Percentiles rank a stretch among this genome's conserved stretches.
These are phyloP conservation scores for Globisporangium mamillatum DNA, from an alignment of 352 stramenopile species.

Conservation along the genomic window DNA sequence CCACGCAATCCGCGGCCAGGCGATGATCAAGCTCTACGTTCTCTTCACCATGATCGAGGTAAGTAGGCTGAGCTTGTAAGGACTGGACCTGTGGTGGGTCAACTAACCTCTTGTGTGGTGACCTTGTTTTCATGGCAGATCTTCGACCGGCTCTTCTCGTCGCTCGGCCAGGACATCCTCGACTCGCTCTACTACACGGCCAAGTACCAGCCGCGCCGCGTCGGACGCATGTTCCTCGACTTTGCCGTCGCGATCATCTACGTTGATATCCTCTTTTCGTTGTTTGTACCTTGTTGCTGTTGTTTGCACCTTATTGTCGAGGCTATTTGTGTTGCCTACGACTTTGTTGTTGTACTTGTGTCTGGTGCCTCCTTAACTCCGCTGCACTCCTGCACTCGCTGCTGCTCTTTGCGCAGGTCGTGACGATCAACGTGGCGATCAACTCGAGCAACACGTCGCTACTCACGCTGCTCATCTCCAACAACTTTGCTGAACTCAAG, in stretches of 20 bases:
- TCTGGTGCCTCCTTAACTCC: conserved; percentile 24
- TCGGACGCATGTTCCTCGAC: conserved; percentile 73
- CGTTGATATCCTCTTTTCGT: conserved; percentile 49
- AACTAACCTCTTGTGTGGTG: neutral
- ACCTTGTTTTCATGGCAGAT: conserved; percentile 43
- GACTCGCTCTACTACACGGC: conserved; percentile 93
- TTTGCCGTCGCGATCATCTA: conserved; percentile 77
- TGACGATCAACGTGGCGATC: conserved; percentile 97
- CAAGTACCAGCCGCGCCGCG: conserved; percentile 70
- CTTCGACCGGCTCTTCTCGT: conserved; percentile 96
- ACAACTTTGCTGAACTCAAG: conserved; percentile 99
- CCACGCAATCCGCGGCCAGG: conserved; percentile 97
- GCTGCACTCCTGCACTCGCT: conserved; percentile 87
- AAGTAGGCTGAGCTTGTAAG: too few relatives aligned
- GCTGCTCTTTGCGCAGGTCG: conserved; percentile 96
- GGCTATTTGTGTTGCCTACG: neutral
- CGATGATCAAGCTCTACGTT: conserved; percentile 99
- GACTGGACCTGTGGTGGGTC: neutral
- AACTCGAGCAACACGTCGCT: conserved; percentile 94
- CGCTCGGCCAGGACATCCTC: conserved; percentile 96
- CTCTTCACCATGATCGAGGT: conserved; percentile 97
- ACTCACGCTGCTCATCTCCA: conserved; percentile 93
- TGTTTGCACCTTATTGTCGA: neutral
- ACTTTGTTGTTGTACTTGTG: neutral
- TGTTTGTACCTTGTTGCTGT: neutral